These are phyloP conservation scores for Microdochium nivale DNA, from an alignment of 2,329 filamentous ascomycete genomes.

Conservation along the genomic window DNA sequence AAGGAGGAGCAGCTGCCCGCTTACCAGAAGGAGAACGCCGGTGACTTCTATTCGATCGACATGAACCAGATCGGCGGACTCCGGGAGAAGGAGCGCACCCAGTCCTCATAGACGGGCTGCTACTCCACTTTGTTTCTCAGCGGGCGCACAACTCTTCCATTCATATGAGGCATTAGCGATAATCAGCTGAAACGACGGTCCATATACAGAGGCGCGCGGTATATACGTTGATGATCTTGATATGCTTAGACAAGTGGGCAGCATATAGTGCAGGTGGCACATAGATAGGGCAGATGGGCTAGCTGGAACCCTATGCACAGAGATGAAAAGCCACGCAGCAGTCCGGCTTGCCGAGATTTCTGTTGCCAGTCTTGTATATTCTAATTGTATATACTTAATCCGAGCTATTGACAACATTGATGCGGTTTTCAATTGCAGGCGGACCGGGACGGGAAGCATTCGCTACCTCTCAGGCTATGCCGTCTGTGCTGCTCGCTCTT, in stretches of 20 bases:
- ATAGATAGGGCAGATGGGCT: background rate
- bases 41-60: constrained; percentile 86
- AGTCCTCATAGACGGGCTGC: constrained; percentile 17
- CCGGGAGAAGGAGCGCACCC: constrained; percentile 68
- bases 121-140: background rate
- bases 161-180: background rate
- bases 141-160: background rate
- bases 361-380: background rate
- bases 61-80: constrained; percentile 90
- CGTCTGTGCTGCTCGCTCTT: no score
- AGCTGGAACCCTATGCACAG: background rate
- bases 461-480: no score
- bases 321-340: background rate
- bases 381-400: constrained; percentile 1
- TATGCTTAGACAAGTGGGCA: background rate
- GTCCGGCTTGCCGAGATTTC: background rate
- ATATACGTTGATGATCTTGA: background rate
- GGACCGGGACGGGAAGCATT: no score
- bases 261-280: background rate
- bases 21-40: constrained; percentile 73
- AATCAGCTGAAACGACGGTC: background rate
- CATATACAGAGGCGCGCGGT: background rate
- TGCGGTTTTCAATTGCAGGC: no score
- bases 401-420: background rate
- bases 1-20: constrained; percentile 74